Percentiles rank a stretch among this genome's conserved stretches.
These are phyloP conservation scores for Choiromyces venosus DNA, from an alignment of 495 filamentous ascomycete species.

Conservation along the genomic window DNA sequence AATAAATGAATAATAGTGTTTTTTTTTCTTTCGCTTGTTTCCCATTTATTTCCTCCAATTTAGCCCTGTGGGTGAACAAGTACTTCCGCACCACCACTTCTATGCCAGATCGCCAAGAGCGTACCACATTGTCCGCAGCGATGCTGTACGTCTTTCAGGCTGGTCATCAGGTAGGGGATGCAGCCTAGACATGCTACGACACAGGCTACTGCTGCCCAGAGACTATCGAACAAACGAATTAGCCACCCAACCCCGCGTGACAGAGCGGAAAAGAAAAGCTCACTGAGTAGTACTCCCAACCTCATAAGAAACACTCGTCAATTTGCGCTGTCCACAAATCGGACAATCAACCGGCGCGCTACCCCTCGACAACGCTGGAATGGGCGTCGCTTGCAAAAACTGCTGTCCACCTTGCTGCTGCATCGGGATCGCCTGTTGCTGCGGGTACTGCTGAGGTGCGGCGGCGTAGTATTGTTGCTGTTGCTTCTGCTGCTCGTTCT, in stretches of 20 bases:
- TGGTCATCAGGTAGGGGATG: slow-evolving; percentile 23
- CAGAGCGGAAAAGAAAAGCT: neutral
- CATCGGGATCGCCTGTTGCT: neutral
- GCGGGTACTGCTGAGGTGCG: neutral
- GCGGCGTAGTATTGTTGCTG: neutral
- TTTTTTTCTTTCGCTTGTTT: no score
- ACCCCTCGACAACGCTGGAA: neutral
- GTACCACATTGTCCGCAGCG: slow-evolving; percentile 17
- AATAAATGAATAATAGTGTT: no score
- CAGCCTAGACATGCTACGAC: slow-evolving; percentile 19
- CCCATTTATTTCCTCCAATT: slow-evolving; percentile 6
- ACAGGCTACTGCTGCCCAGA: slow-evolving; percentile 20
- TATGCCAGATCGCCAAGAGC: slow-evolving; percentile 28
- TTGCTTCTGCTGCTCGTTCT: neutral
- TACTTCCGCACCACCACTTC: slow-evolving; percentile 30
- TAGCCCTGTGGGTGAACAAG: slow-evolving; percentile 11
- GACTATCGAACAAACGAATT: slow-evolving; percentile 4
- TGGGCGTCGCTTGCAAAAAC: slow-evolving; percentile 12
- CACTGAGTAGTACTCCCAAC: slow-evolving; percentile 29
- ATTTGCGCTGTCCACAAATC: slow-evolving; percentile 8
- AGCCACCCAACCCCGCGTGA: neutral
- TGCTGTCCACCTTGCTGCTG: neutral
- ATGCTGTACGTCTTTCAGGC: slow-evolving; percentile 32
- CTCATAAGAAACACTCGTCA: slow-evolving; percentile 5
- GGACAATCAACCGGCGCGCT: slow-evolving; percentile 34